Base-by-base conservation (phyloP, 768 basidiomycete genomes). In the Cyclocybe aegerita region DNA sequence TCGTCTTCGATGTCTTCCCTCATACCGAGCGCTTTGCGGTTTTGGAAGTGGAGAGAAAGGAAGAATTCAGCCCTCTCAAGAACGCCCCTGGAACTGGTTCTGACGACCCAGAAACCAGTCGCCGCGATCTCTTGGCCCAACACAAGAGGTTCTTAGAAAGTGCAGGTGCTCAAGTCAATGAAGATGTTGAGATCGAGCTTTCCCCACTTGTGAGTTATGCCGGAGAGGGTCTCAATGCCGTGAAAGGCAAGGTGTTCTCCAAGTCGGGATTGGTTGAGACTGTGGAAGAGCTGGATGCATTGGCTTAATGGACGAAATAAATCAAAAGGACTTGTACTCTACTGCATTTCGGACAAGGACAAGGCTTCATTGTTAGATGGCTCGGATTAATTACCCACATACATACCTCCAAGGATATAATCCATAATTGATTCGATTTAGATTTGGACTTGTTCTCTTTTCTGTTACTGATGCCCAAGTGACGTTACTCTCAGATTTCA, bases 1-100 rank as follows among this genome's bases (percentile, higher is more conserved):
- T 99, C 71, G 90, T 99, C 31, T 99, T 99, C 63, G 97, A 99
- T 70, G 97, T 99, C 39, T 98, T 99, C 77, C 95, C 95, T 0
- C 92, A 82, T 71, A 93, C 93, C 23, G 68, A 84, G 62, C 75
- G 70, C 44, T 93, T 95, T 57, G 83, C 88, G 29, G 92, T 98
- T 36, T 70, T 98, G 64, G 94, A 98, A 67, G 93, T 97, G 39
- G 81, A 82, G 44, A 75, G 97, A 49, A 76, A 78, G 52, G 91
- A 96, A 52, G 96, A 98, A 70, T 99, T 99, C 61, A 94, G 91
- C 55, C 96, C 96, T 33, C 70, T 99, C 67, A 99, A 99, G 77
- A 99, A 99, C 62, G 96, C 94, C 7, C 93, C 94, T 0, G 94
- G 94, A 1, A 89, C 91, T 0, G 88, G 88, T 17, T 77, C 89